phyloP scores from a whole-genome alignment of 768 basidiomycete species.

The Imleria badia region DNA sequence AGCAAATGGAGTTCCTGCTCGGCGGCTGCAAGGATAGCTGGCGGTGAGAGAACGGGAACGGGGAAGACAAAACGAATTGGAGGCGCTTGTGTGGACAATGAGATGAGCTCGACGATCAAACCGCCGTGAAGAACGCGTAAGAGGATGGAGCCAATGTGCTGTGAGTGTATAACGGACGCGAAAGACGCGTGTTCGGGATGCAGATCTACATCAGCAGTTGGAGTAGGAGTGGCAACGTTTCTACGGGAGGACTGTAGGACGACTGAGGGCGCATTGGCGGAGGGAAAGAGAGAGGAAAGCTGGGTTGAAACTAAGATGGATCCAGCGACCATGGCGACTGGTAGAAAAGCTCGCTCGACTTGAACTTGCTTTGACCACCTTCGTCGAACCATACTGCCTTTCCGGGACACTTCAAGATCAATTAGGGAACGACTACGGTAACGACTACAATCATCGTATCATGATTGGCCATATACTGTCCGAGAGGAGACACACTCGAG shows the following conservation, averaged over 20 bases:
- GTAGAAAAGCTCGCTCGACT: not conserved
- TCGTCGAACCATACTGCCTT: constrained; percentile 21
- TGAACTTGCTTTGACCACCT: not conserved
- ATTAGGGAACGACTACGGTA: no score
- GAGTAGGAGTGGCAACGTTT: constrained; percentile 48
- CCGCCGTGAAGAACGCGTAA: constrained; percentile 74
- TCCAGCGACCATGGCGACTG: constrained; percentile 24
- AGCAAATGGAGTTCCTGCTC: constrained; percentile 63
- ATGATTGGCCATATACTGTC: not conserved
- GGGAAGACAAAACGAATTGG: constrained; percentile 82
- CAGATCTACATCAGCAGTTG: constrained; percentile 39
- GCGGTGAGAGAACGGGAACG: constrained; percentile 59
- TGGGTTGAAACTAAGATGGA: constrained; percentile 54
- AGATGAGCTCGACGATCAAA: constrained; percentile 71
- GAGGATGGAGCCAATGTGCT: constrained; percentile 62
- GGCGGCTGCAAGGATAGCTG: constrained; percentile 56
- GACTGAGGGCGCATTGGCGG: constrained; percentile 48
- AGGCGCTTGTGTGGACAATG: constrained; percentile 61
- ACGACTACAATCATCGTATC: no score
- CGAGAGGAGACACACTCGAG: not conserved
- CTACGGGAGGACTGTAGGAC: constrained; percentile 60
- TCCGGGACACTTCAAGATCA: constrained; percentile 12
- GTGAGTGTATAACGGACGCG: constrained; percentile 56
- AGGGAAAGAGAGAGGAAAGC: constrained; percentile 61
- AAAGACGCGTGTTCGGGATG: constrained; percentile 74